Evolutionary conservation across 164 flowering plant species (phyloP).

Genomic region (Macadamia tetraphylla): DNA sequence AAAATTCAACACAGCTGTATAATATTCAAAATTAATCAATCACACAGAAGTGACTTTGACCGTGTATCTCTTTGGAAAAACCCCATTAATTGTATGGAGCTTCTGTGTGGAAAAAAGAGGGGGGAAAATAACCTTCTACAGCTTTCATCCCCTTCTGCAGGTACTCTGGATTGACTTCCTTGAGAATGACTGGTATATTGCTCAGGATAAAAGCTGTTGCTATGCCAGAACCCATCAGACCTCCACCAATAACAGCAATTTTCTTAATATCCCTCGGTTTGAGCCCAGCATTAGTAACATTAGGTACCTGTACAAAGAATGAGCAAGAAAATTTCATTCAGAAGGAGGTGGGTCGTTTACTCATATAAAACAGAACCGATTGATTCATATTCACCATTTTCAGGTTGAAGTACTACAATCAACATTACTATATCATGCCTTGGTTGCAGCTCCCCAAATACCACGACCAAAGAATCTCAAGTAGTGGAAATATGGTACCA

Average conservation of each 20-base stretch:
- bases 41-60: background rate
- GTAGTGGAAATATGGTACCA: background rate
- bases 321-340: background rate
- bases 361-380: background rate
- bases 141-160: slow-evolving; percentile 67
- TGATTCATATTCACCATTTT: background rate
- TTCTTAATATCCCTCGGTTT: slow-evolving; percentile 73
- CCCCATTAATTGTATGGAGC: background rate
- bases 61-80: background rate
- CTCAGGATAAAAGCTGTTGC: slow-evolving; percentile 77
- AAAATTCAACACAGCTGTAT: background rate
- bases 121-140: slow-evolving; percentile 52
- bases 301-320: slow-evolving; percentile 55
- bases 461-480: background rate
- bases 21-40: background rate
- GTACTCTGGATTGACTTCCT: slow-evolving; percentile 80
- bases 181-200: slow-evolving; percentile 66
- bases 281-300: slow-evolving; percentile 79
- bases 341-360: background rate
- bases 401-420: too few relatives aligned
- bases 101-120: background rate
- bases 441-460: too few relatives aligned
- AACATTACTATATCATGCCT: too few relatives aligned
- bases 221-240: slow-evolving; percentile 97
- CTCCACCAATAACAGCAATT: slow-evolving; percentile 96